Percentiles rank a stretch among this genome's conserved stretches.
Evolutionary conservation across 306 rosid genomes (phyloP).

Genomic region (Quercus ilex): DNA sequence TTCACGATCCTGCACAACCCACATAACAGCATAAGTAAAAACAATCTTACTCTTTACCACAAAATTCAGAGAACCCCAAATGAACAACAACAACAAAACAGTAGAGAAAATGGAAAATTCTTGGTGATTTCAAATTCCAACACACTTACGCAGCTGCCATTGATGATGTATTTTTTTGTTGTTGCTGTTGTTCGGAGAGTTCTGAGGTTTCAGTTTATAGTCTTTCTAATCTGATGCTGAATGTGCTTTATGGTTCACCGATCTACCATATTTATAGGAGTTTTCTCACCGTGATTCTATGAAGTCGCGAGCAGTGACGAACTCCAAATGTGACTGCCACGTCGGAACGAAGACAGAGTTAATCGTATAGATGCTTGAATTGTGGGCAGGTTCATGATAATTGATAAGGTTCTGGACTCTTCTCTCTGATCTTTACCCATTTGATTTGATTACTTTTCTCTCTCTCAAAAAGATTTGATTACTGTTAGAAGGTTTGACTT

Average conservation of each 20-base stretch:
- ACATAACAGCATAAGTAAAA: too few relatives aligned
- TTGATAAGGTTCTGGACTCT: too few relatives aligned
- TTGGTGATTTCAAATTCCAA: neutral
- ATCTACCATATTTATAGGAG: neutral
- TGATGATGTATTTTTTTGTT: neutral
- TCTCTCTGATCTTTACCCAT: too few relatives aligned
- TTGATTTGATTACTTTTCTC: too few relatives aligned
- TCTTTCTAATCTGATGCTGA: neutral
- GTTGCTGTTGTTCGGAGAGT: neutral
- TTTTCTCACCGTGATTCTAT: neutral
- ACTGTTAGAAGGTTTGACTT: too few relatives aligned
- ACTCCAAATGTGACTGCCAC: neutral
- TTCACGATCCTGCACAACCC: too few relatives aligned
- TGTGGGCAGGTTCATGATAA: neutral
- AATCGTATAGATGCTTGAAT: neutral
- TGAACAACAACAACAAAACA: too few relatives aligned
- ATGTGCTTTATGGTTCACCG: neutral
- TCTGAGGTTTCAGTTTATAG: neutral
- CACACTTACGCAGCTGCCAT: slow-evolving; percentile 42
- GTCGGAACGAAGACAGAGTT: neutral
- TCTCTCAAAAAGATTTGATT: too few relatives aligned
- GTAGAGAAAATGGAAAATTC: too few relatives aligned
- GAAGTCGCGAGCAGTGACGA: neutral
- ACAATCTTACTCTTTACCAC: too few relatives aligned
- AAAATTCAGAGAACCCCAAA: neutral